phyloP scores from a whole-genome alignment of 768 basidiomycete species.

The Leucogyrophana mollusca region DNA sequence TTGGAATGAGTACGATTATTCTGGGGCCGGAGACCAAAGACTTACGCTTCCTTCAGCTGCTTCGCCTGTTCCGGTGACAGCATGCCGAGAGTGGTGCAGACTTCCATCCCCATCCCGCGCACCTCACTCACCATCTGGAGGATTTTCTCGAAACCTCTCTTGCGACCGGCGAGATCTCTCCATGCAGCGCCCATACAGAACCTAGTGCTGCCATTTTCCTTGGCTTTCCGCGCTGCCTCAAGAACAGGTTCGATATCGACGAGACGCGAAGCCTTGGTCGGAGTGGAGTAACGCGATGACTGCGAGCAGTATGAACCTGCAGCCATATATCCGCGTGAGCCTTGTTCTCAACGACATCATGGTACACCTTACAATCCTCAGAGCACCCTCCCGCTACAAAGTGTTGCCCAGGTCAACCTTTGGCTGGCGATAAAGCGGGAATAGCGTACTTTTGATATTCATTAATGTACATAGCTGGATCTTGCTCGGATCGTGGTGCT shows the following conservation, averaged over 20 bases:
- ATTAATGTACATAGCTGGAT: conserved; percentile 96
- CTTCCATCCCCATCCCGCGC: conserved; percentile 97
- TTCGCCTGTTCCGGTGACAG: conserved; percentile 89
- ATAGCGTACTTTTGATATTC: conserved; percentile 92
- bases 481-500: conserved; percentile 84
- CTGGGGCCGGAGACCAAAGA: conserved; percentile 8
- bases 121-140: conserved; percentile 88
- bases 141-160: conserved; percentile 91
- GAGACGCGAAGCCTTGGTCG: conserved; percentile 85
- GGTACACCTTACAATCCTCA: conserved; percentile 76
- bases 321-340: conserved; percentile 1
- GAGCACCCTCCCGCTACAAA: conserved; percentile 85
- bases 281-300: conserved; percentile 87
- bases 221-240: conserved; percentile 89
- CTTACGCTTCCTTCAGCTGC: conserved; percentile 90
- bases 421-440: conserved; percentile 22
- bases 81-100: conserved; percentile 99
- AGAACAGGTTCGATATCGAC: conserved; percentile 91
- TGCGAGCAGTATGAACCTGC: conserved; percentile 97
- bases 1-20: conserved; percentile 10
- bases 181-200: conserved; percentile 99
- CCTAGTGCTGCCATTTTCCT: conserved; percentile 93
- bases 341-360: conserved; percentile 1
- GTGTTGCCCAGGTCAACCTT: conserved; percentile 6
- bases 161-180: conserved; percentile 91